Base-by-base conservation (phyloP, 2,329 filamentous ascomycete species). In the Pseudofabraea citricarpa region DNA sequence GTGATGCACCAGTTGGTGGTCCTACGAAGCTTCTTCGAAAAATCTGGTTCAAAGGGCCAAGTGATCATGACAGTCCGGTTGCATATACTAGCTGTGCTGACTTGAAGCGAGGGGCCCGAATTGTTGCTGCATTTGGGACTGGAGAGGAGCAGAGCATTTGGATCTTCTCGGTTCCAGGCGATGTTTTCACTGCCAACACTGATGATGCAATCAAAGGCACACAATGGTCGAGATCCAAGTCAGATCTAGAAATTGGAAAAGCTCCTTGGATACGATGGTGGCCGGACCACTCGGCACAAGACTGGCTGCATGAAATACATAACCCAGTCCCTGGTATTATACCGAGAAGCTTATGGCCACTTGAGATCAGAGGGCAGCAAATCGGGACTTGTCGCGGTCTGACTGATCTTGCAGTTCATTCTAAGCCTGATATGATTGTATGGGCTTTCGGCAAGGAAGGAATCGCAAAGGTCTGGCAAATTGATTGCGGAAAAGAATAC, bases 141-240 rank as follows among this genome's bases (percentile, higher is more conserved):
- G 57, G 51, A 3, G 52, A 47, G 13, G 51, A 58, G 36, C 69
- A 72, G 50, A 56, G 65, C 31, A 51, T 86, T 20, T 71, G 81
- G 41, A 64, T 85, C 2, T 86, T 81, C 57, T 80, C 71, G 1
- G 64, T 86, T 2, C 80, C 82, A 0, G 60, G 71, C 0, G 79
- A 84, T 57, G 59, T 74, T 2, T 75, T 79, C 47, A 64, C 67
- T 23, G 58, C 65, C 15, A 59, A 63, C 47, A 43, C 39, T 52
- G 26, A 49, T 29, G 22, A 43, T 15, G 23, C 40, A 10, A 20
- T 46, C 4, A 38, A 29, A n/a, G 42, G 41, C 9, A 43, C 51
- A 2, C 26, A 40, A 1, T 53, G 42, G 43, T 27, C 51, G 8
- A 44, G 46, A 23, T 19, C 32, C 3, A 37, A 21, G 6, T 45